phyloP scores from a whole-genome alignment of 2,329 filamentous ascomycete species.

The Ilyonectria robusta region DNA sequence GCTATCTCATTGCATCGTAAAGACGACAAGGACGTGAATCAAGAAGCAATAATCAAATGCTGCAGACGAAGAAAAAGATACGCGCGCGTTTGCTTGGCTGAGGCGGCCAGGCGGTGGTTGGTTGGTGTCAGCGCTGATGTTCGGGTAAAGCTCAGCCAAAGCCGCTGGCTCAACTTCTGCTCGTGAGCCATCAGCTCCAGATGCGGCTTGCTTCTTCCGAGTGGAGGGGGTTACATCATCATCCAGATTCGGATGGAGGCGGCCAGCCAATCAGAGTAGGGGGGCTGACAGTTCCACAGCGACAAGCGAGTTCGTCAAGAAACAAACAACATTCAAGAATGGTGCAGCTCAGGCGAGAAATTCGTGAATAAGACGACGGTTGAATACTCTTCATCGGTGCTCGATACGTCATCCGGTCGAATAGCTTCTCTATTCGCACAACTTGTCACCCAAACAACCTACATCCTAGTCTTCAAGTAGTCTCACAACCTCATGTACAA shows the following conservation, averaged over 20 bases:
- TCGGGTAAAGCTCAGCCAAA: neutral
- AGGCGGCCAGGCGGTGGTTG: neutral
- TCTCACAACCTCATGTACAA: too few species aligned
- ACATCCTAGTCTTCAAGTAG: neutral
- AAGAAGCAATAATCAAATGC: constrained; percentile 4
- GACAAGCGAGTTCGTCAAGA: neutral
- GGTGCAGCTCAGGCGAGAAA: neutral
- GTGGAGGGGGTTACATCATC: constrained; percentile 3
- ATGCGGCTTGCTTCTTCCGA: neutral
- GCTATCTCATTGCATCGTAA: constrained; percentile 24
- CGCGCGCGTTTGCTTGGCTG: neutral
- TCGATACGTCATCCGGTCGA: too few species aligned
- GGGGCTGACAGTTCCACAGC: neutral
- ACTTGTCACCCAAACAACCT: neutral
- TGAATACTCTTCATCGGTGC: too few species aligned
- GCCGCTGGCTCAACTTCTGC: neutral
- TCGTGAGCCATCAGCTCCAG: neutral
- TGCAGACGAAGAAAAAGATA: neutral
- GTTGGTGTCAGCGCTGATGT: constrained; percentile 6
- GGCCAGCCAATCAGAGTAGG: constrained; percentile 8
- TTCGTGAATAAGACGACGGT: too few species aligned
- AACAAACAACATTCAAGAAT: neutral
- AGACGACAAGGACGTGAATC: neutral
- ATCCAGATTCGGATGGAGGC: neutral
- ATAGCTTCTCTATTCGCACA: neutral